These are phyloP conservation scores for Striga hermonthica DNA, from an alignment of 305 asterid species.

Conservation along the genomic window DNA sequence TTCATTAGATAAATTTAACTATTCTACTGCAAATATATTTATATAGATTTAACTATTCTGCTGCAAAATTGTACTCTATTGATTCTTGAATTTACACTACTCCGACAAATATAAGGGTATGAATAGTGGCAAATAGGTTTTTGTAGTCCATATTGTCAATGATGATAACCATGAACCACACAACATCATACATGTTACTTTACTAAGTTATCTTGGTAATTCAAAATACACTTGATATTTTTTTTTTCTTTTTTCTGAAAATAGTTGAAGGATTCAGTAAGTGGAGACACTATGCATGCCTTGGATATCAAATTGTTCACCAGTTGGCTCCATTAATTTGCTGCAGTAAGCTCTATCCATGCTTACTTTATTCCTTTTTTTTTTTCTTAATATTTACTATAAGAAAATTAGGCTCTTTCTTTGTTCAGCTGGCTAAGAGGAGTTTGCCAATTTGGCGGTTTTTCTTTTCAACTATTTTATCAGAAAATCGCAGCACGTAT, in stretches of 20 bases:
- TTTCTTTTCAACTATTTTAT: too few species aligned
- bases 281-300: background rate
- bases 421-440: too few species aligned
- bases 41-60: background rate
- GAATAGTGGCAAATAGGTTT: background rate
- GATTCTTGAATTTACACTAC: too few species aligned
- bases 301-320: background rate
- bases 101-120: too few species aligned
- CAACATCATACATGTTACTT: background rate
- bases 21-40: too few species aligned
- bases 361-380: background rate
- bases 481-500: too few species aligned
- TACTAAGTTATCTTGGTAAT: background rate
- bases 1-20: too few species aligned
- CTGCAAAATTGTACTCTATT: background rate
- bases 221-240: background rate
- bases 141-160: background rate
- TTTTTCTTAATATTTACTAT: conserved; percentile 30
- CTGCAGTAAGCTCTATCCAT: background rate
- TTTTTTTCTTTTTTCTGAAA: background rate
- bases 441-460: too few species aligned
- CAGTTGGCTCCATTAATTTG: background rate
- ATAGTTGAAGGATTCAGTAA: background rate
- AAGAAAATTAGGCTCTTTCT: too few species aligned
- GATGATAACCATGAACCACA: background rate